These are phyloP conservation scores for Puccinia triticina DNA, from an alignment of 1,284 basidiomycete genomes.

Conservation along the genomic window DNA sequence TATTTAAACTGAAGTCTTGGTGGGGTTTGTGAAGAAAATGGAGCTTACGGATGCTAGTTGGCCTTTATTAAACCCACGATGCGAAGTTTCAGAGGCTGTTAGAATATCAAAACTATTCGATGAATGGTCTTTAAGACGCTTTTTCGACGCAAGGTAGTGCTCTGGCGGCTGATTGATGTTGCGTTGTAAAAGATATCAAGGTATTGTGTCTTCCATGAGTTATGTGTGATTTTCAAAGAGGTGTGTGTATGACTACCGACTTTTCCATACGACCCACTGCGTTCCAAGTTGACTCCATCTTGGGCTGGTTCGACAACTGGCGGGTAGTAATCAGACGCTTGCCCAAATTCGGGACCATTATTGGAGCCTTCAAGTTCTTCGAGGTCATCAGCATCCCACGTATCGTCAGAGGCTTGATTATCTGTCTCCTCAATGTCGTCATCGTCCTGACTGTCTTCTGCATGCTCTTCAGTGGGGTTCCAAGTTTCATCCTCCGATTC, in stretches of 20 bases:
- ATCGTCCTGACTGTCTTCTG: background rate
- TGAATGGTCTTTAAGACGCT: conserved; percentile 36
- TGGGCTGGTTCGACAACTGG: background rate
- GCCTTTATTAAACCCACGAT: conserved; percentile 23
- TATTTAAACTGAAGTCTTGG: background rate
- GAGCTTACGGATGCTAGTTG: conserved; percentile 18
- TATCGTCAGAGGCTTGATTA: conserved; percentile 2
- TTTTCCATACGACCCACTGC: conserved; percentile 30
- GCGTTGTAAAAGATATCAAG: background rate
- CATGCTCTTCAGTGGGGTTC: background rate
- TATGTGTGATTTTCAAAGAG: background rate
- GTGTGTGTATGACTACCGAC: background rate
- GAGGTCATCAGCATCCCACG: background rate
- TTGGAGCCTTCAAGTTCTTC: background rate
- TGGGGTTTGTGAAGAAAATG: background rate
- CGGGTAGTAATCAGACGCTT: conserved; percentile 12
- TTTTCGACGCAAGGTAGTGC: conserved; percentile 27
- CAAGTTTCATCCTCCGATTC: conserved; percentile 9
- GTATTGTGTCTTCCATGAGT: background rate
- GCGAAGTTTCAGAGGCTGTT: conserved; percentile 12
- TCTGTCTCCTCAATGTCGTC: background rate
- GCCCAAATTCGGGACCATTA: background rate
- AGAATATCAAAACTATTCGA: conserved; percentile 17
- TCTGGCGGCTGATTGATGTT: conserved; percentile 15
- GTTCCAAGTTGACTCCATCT: conserved; percentile 27